These are phyloP conservation scores for Pyrenopolyporus hunteri DNA, from an alignment of 495 filamentous ascomycete species.

Conservation along the genomic window DNA sequence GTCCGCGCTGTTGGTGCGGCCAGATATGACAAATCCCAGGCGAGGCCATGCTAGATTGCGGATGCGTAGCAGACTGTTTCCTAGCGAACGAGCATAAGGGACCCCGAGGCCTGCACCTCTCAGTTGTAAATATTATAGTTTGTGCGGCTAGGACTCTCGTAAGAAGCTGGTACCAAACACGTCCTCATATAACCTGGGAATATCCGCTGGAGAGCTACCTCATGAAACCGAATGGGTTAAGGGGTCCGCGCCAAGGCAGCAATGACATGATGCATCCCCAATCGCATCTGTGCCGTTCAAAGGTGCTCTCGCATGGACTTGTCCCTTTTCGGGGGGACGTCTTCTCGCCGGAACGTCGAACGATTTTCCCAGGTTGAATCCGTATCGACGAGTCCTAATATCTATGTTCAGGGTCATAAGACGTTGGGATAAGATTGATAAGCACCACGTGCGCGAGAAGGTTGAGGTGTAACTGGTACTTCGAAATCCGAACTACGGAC, in stretches of 20 bases:
- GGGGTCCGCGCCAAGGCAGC: constrained; percentile 24
- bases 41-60: constrained; percentile 61
- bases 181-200: constrained; percentile 81
- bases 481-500: constrained; percentile 30
- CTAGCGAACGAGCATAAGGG: constrained; percentile 68
- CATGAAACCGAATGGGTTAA: constrained; percentile 16
- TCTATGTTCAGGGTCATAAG: constrained; percentile 27
- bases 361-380: constrained; percentile 21
- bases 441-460: constrained; percentile 36
- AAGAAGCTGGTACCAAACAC: constrained; percentile 70
- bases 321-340: constrained; percentile 24
- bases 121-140: constrained; percentile 62
- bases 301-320: constrained; percentile 19
- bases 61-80: constrained; percentile 65
- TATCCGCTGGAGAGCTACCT: constrained; percentile 75
- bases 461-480: constrained; percentile 8
- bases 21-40: constrained; percentile 71
- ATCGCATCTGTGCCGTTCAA: constrained; percentile 15
- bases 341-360: constrained; percentile 26
- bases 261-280: constrained; percentile 19
- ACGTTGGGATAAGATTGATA: constrained; percentile 41
- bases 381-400: constrained; percentile 21
- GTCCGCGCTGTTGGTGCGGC: constrained; percentile 72
- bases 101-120: constrained; percentile 55
- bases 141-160: constrained; percentile 70